Evolutionary conservation across 1,284 basidiomycete species (phyloP).

Genomic region (Microbotryum silenes-acaulis): DNA sequence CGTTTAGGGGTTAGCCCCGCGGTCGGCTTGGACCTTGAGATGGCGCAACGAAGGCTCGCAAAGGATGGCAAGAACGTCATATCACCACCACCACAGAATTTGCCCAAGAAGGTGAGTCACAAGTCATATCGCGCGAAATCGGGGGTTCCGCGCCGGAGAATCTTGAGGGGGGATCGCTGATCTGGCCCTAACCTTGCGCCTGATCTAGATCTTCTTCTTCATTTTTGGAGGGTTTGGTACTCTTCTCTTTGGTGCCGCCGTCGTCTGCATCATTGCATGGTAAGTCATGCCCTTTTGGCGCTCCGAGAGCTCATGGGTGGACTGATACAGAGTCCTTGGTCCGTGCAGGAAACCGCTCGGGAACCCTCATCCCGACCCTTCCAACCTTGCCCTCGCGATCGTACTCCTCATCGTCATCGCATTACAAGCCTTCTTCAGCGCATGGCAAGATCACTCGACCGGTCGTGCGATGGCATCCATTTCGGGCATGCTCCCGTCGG

Average conservation of each 20-base stretch:
- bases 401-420: slow-evolving; percentile 46
- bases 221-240: slow-evolving; percentile 52
- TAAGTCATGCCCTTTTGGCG: slow-evolving; percentile 16
- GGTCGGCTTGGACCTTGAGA: slow-evolving; percentile 47
- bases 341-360: slow-evolving; percentile 46
- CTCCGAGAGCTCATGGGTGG: too few relatives aligned
- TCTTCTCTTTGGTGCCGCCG: slow-evolving; percentile 50
- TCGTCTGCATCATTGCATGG: slow-evolving; percentile 48
- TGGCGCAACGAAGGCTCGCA: slow-evolving; percentile 43
- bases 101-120: neutral
- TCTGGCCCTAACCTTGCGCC: neutral
- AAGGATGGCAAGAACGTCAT: slow-evolving; percentile 50
- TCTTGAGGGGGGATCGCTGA: too few relatives aligned
- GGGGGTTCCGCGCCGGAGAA: too few relatives aligned
- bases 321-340: neutral
- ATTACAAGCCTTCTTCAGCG: slow-evolving; percentile 47
- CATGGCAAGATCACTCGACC: slow-evolving; percentile 46
- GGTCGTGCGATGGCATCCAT: slow-evolving; percentile 45
- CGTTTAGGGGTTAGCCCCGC: slow-evolving; percentile 46
- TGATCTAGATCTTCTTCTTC: slow-evolving; percentile 41
- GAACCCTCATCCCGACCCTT: slow-evolving; percentile 42
- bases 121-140: too few relatives aligned
- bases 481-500: slow-evolving; percentile 44
- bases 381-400: slow-evolving; percentile 47
- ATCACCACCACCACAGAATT: slow-evolving; percentile 40